Base-by-base conservation (phyloP, 1,139 yeast genomes). In the Suhomyces coccinellae region DNA sequence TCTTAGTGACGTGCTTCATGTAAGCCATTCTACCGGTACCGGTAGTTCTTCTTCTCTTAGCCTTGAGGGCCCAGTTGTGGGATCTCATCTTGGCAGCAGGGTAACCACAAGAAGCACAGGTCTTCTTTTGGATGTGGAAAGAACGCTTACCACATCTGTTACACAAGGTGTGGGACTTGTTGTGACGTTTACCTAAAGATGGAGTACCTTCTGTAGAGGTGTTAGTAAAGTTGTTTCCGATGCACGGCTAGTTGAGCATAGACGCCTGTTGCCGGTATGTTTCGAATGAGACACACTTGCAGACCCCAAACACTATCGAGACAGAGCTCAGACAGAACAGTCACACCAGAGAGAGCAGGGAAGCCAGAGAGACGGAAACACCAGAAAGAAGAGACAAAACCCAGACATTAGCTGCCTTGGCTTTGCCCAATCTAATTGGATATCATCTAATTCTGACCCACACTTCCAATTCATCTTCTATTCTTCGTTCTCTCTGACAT, bases 21-120 rank as follows among this genome's bases (percentile, higher is more conserved):
- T 93, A 83, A 76, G 93, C 82, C 96, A 90, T 90, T 82, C 99
- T 95, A 78, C 99, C 99, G 75, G 98, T 85, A 82, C 99, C 99
- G 65, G 98, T 91, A 66, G 99, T 93, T 80, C 88, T 87, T 88
- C 99, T 90, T 89, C 99, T 89, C 87, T 91, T 89, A 71, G 98
- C 97, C 87, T 93, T 93, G 62, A 79, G 78, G 73, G 95, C 97
- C 99, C 99, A 93, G 97, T 93, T 93, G 95, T 81, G 87, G 69
- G 88, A 82, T 87, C 99, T 90, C 79, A 87, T 75, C 84, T 95
- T 95, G 69, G 99, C 98, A 71, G 98, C 90, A 80, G 99, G 99
- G 87, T 93, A 93, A 69, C 99, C 99, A 82, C 99, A 93, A 64
- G 95, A 79, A 75, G 99, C 75, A 82, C 99, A 93, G 69, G 97